phyloP scores from a whole-genome alignment of 768 basidiomycete genomes.

The Lactifluus pinguis region DNA sequence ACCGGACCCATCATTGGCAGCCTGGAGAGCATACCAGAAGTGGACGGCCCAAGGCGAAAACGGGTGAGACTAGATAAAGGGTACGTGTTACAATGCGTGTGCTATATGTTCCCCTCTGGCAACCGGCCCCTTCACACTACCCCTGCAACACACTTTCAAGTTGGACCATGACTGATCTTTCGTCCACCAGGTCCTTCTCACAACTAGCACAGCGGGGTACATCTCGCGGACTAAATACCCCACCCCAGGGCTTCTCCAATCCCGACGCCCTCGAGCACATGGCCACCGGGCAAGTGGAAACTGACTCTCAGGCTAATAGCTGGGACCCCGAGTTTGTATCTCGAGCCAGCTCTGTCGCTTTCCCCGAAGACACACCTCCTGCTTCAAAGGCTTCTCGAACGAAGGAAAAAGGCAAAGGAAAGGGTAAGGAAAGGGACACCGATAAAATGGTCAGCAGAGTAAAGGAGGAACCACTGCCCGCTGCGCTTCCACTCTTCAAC shows the following conservation, averaged over 20 bases:
- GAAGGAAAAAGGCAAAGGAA: conserved; percentile 40
- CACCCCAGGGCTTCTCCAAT: conserved; percentile 35
- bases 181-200: conserved; percentile 39
- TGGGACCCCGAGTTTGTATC: conserved; percentile 51
- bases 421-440: conserved; percentile 29
- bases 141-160: neutral
- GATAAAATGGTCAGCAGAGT: conserved; percentile 26
- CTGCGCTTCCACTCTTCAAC: conserved; percentile 31
- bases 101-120: neutral
- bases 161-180: neutral
- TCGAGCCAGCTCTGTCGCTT: conserved; percentile 43
- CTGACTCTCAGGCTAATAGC: conserved; percentile 42
- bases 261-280: conserved; percentile 32
- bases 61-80: conserved; percentile 65
- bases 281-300: conserved; percentile 41
- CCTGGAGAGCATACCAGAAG: conserved; percentile 38
- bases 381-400: conserved; percentile 1
- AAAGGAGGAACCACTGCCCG: conserved; percentile 37
- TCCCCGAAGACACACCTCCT: conserved; percentile 21
- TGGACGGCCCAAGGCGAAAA: conserved; percentile 62
- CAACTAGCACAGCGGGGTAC: conserved; percentile 68
- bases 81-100: conserved; percentile 37
- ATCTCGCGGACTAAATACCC: conserved; percentile 52
- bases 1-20: conserved; percentile 42
- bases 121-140: neutral